These are phyloP conservation scores for Nothopassalora personata DNA, from an alignment of 2,329 filamentous ascomycete species.

Conservation along the genomic window DNA sequence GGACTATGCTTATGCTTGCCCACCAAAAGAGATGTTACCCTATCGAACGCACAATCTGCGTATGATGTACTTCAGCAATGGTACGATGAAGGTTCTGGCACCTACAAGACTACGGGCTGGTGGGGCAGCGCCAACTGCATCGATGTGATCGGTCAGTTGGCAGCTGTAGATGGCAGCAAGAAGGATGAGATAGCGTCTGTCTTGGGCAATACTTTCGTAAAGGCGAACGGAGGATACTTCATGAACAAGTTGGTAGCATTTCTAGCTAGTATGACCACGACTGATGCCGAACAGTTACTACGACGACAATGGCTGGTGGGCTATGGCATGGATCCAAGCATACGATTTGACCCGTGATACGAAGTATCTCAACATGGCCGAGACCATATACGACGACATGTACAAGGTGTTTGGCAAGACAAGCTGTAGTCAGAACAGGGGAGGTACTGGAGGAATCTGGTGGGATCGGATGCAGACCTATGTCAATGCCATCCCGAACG, in stretches of 20 bases:
- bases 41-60: neutral
- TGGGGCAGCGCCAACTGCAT: slow-evolving; percentile 4
- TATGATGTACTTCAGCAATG: slow-evolving; percentile 6
- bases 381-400: slow-evolving; percentile 46
- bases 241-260: neutral
- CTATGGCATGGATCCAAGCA: slow-evolving; percentile 49
- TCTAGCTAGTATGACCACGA: neutral
- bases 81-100: slow-evolving; percentile 1
- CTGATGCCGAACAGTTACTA: slow-evolving; percentile 37
- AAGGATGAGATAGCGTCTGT: neutral
- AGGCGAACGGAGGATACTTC: neutral
- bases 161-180: neutral
- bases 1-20: neutral
- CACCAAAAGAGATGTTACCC: slow-evolving; percentile 1
- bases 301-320: slow-evolving; percentile 52
- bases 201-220: neutral
- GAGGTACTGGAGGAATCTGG: slow-evolving; percentile 37
- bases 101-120: slow-evolving; percentile 3
- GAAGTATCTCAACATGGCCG: slow-evolving; percentile 43
- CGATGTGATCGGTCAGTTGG: neutral
- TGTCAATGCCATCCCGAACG: slow-evolving; percentile 52
- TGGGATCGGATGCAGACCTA: slow-evolving; percentile 43
- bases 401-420: slow-evolving; percentile 37
- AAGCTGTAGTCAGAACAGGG: slow-evolving; percentile 25
- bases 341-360: slow-evolving; percentile 46